A percentile compares a stretch with the other conserved stretches of the same genome.
phyloP scores from a whole-genome alignment of 2,329 filamentous ascomycete genomes.

The Alternaria longipes region DNA sequence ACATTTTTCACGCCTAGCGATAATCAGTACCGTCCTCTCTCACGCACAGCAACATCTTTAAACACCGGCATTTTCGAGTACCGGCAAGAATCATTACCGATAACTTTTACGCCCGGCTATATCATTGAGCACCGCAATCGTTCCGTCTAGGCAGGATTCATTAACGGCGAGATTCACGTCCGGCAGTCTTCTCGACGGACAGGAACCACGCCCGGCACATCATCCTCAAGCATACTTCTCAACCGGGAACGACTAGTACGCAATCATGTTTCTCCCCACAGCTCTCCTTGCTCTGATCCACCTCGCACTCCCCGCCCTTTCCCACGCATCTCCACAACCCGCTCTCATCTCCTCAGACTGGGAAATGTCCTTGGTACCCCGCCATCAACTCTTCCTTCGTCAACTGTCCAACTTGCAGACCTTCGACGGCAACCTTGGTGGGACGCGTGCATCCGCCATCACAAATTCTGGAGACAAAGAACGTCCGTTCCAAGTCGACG shows the following conservation, averaged over 20 bases:
- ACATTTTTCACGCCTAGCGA: background rate
- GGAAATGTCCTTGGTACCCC: constrained; percentile 41
- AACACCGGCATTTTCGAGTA: background rate
- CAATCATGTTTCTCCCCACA: constrained; percentile 30
- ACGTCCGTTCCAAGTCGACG: constrained; percentile 47
- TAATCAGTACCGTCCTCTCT: background rate
- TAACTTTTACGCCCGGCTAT: background rate
- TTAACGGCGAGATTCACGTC: background rate
- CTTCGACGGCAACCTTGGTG: constrained; percentile 60
- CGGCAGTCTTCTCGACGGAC: background rate
- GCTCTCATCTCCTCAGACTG: constrained; percentile 29
- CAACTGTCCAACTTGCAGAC: constrained; percentile 46
- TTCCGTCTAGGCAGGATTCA: background rate
- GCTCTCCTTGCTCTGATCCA: constrained; percentile 33
- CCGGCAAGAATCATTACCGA: background rate
- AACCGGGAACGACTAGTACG: background rate
- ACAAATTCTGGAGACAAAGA: constrained; percentile 61
- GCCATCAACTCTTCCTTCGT: constrained; percentile 46
- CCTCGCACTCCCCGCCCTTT: constrained; percentile 33
- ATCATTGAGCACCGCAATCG: background rate
- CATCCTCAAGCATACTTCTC: background rate
- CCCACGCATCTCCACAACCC: constrained; percentile 35
- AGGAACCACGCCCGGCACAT: background rate
- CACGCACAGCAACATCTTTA: background rate
- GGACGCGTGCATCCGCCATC: constrained; percentile 61